Evolutionary conservation across 306 rosid genomes (phyloP).

Genomic region (Fagus crenata): DNA sequence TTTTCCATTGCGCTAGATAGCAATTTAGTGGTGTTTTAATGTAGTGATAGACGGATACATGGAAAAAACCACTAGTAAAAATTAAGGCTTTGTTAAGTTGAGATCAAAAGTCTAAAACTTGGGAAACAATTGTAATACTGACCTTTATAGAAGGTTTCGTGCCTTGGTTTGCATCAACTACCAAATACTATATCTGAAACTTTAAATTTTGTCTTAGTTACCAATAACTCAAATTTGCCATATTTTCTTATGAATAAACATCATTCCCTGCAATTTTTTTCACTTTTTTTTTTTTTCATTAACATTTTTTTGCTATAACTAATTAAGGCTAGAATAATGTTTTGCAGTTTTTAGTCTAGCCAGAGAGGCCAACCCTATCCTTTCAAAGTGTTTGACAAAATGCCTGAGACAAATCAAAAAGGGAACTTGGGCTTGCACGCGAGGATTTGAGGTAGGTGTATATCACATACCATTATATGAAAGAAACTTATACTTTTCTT

Average conservation of each 20-base stretch:
- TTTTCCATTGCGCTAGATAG: too few species aligned
- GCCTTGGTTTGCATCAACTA: neutral
- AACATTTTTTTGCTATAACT: neutral
- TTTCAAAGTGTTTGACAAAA: too few species aligned
- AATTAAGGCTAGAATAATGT: conserved; percentile 2
- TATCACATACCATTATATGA: too few species aligned
- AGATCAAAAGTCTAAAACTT: neutral
- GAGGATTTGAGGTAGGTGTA: too few species aligned
- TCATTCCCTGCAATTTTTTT: neutral
- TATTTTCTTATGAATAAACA: too few species aligned
- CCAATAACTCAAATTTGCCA: neutral
- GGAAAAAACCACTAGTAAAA: too few species aligned
- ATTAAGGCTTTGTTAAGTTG: neutral
- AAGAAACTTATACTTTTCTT: too few species aligned
- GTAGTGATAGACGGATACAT: neutral
- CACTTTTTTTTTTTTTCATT: neutral
- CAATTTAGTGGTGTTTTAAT: too few species aligned
- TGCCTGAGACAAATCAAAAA: too few species aligned
- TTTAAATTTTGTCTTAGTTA: neutral
- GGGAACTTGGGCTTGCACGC: too few species aligned
- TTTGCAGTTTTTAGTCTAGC: neutral
- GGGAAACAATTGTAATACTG: neutral
- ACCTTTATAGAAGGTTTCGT: neutral
- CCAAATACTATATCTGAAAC: neutral
- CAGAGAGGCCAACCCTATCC: too few species aligned